Evolutionary conservation across 495 filamentous ascomycete species (phyloP), one percentile per base, ranked within the genome.

Genomic region (Physcia stellaris): DNA sequence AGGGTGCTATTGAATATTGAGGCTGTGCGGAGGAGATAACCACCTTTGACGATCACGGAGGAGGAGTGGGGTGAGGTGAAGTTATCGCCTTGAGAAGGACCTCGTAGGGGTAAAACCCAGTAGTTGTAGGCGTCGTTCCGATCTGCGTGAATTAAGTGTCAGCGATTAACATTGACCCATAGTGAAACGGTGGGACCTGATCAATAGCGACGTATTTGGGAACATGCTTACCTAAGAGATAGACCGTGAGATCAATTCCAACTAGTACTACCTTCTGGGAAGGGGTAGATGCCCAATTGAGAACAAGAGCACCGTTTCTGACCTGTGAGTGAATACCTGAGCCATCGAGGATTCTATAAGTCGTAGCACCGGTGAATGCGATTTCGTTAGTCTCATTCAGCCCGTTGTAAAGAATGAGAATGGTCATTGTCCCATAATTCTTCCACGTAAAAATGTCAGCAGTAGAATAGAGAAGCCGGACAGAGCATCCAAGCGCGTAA

Each of bases 371-470:
- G 22, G 61, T 48, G 27, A 83, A 58, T 10, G 73, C 69, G 32
- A 83, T 52, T 51, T 86, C 83, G 46, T 87, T 79, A 4, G 64
- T 66, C 49, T 87, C 83, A 3, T 63, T 66, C n/a, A 69, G 54
- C 5, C 71, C 79, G 13, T 80, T 81, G 44, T 83, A 88, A 10
- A 90, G 46, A 15, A 86, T 58, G 3, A 86, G 57, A 2, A 80
- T 59, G 19, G 73, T 80, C 43, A 64, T 67, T 6, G 64, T 49
- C n/a, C 60, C 66, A 45, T 72, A 70, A 32, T 67, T 62, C 54
- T 79, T 72, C 74, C 73, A 79, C 1, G 78, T 83, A 39, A 83
- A 83, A 20, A 85, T 66, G 40, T 90, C 82, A 0, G 75, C 79
- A 4, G 81, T 79, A 0, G 78, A 85, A 58, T 86, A 87, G 4